Base-by-base conservation (phyloP, 129 eudicot species). In the Gnaphalium uliginosum region DNA sequence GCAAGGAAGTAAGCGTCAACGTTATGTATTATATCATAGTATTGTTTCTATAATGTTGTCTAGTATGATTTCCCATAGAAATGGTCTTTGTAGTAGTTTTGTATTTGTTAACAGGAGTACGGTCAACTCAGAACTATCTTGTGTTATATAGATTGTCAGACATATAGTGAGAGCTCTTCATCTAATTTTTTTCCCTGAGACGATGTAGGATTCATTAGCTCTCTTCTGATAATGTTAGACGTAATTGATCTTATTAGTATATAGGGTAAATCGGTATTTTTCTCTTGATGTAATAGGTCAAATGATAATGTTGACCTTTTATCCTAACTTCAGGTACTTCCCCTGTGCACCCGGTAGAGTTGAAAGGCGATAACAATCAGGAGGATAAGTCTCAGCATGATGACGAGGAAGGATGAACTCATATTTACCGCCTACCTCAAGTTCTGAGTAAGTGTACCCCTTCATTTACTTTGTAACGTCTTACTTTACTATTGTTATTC, bases 371-470 rank as follows among this genome's bases (percentile, higher is more conserved):
- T 62, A 65, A 57, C 8, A 76, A 26, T 39, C 18, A 25, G 50
- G 62, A 70, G 41, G 22, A 43, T 61, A 22, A 13, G 53, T 35
- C 71, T 48, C 65, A 71, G 50, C 54, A 69, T 13, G 64, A 72
- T 39, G 85, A 82, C 0, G 75, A 77, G 24, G 82, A 82, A 72
- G 69, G 79, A 65, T 77, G 76, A 82, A 82, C 67, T 58, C 35
- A 9, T 35, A 37, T 66, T 48, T 56, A 56, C 46, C 13, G 24
- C 32, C 65, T 56, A 56, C 46, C 30, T 30, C 32, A 66, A 54
- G 56, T 19, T 77, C 35, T 7, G 69, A 54, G 81, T 69, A 76
- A 75, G 81, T 63, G 51, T 19, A 11, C 69, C 22, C 2, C 25
- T 43, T 21, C 43, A 25, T 65, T 73, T 61, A 48, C 80, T 60